These are phyloP conservation scores for Solanum chacoense DNA, from an alignment of 305 asterid genomes.

Conservation along the genomic window DNA sequence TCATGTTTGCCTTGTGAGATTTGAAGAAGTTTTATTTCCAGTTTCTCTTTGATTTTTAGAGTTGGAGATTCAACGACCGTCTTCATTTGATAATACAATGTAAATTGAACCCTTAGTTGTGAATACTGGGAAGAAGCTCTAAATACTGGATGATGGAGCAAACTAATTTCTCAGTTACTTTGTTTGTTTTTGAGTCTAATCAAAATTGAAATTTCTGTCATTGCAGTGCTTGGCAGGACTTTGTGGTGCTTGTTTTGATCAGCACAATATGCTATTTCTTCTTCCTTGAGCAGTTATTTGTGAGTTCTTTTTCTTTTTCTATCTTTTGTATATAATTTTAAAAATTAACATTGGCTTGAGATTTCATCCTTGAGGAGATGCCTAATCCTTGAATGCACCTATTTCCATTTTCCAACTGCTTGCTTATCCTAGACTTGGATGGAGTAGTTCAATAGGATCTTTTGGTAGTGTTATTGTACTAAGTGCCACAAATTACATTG, in stretches of 20 bases:
- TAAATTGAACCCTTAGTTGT: not conserved
- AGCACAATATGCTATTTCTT: conserved; percentile 91
- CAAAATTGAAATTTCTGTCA: conserved; percentile 7
- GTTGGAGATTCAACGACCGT: not conserved
- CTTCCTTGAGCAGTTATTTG: conserved; percentile 93
- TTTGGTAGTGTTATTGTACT: not conserved
- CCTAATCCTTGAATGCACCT: not conserved
- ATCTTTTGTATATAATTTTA: not conserved
- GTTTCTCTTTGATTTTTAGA: not conserved
- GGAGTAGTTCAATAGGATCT: not conserved
- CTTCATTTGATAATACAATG: not conserved
- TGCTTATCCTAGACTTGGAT: not conserved
- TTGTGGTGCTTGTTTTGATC: conserved; percentile 87
- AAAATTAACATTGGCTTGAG: not conserved
- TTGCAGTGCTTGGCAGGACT: conserved; percentile 89
- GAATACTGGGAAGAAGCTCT: not conserved
- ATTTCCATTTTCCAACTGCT: not conserved
- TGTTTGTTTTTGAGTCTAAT: not conserved
- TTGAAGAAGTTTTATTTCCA: not conserved
- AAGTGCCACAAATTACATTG: not conserved
- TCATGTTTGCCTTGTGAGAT: not conserved
- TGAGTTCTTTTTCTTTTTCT: conserved; percentile 21
- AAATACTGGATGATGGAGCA: not conserved
- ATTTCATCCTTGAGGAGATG: not conserved
- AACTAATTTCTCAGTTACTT: not conserved